Percentiles rank a stretch among this genome's conserved stretches.
These are phyloP conservation scores for Fusarium setosum DNA, from an alignment of 2,329 filamentous ascomycete species.

Conservation along the genomic window DNA sequence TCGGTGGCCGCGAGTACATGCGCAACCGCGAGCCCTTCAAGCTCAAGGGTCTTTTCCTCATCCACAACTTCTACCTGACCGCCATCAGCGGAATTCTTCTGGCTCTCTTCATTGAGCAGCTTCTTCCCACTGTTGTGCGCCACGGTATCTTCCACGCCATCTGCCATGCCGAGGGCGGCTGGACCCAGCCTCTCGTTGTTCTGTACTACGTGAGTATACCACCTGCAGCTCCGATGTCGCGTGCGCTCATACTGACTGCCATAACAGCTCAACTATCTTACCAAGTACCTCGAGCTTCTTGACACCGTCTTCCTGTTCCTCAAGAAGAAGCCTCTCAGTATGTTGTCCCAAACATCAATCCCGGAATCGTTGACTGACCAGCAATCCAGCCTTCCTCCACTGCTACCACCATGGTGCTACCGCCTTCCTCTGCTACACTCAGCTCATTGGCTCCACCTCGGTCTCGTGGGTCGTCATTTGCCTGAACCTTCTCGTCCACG, in stretches of 20 bases:
- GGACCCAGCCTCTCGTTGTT: conserved; percentile 92
- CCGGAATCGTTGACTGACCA: conserved; percentile 42
- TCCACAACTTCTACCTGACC: conserved; percentile 97
- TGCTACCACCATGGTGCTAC: conserved; percentile 99
- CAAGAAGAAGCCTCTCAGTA: conserved; percentile 97
- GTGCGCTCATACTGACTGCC: conserved; percentile 23
- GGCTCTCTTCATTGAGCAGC: conserved; percentile 89
- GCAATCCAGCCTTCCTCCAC: conserved; percentile 85
- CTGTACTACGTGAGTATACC: conserved; percentile 89
- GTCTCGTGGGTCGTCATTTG: conserved; percentile 96
- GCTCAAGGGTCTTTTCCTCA: conserved; percentile 89
- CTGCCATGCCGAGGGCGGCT: conserved; percentile 83
- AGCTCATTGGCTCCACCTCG: conserved; percentile 90
- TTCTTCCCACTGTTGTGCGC: conserved; percentile 84
- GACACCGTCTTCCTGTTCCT: conserved; percentile 97
- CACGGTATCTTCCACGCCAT: conserved; percentile 91
- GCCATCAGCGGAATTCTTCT: conserved; percentile 84
- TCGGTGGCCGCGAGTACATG: conserved; percentile 93
- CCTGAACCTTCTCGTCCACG: conserved; percentile 93
- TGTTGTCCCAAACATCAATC: conserved; percentile 15
- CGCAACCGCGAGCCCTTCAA: conserved; percentile 86
- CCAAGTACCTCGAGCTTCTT: conserved; percentile 95
- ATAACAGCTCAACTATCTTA: conserved; percentile 91
- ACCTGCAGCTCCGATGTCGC: background rate
- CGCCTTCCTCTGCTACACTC: conserved; percentile 96